phyloP scores from a whole-genome alignment of 768 basidiomycete genomes.

The Boletus eberwhitei region DNA sequence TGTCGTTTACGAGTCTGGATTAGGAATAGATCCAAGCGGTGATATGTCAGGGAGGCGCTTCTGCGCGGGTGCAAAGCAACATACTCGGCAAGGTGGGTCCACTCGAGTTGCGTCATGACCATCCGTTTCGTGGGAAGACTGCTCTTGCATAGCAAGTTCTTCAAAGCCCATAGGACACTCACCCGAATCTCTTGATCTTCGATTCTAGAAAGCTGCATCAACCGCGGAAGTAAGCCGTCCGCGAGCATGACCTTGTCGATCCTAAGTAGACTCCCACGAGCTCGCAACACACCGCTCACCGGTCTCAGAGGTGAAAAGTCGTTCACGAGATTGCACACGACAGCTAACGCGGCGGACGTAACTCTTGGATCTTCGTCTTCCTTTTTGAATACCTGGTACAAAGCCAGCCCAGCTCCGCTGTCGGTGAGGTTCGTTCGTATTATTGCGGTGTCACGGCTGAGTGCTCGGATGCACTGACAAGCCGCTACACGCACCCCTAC shows the following conservation, averaged over 20 bases:
- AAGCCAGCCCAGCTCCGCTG: conserved; percentile 67
- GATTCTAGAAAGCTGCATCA: conserved; percentile 55
- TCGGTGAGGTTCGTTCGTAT: conserved; percentile 85
- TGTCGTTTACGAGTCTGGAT: conserved; percentile 51
- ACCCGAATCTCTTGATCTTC: conserved; percentile 56
- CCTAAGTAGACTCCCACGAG: not conserved
- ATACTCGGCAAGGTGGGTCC: conserved; percentile 57
- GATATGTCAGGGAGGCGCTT: not conserved
- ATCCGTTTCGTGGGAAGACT: conserved; percentile 54
- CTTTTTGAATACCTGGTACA: conserved; percentile 59
- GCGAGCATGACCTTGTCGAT: conserved; percentile 55
- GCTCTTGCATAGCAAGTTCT: conserved; percentile 74
- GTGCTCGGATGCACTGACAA: conserved; percentile 79
- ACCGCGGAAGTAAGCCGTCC: conserved; percentile 60
- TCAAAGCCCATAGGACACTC: conserved; percentile 83
- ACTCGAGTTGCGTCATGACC: conserved; percentile 69
- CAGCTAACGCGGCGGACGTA: conserved; percentile 63
- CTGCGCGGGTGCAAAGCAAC: conserved; percentile 17
- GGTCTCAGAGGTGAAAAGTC: conserved; percentile 79
- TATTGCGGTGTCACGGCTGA: conserved; percentile 76
- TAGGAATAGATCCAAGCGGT: not conserved
- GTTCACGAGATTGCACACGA: conserved; percentile 81
- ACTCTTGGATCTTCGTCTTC: conserved; percentile 69
- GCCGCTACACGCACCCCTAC: conserved; percentile 81
- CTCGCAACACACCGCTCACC: conserved; percentile 42